Base-by-base conservation (phyloP, 495 filamentous ascomycete genomes). In the Penicillium canariense region DNA sequence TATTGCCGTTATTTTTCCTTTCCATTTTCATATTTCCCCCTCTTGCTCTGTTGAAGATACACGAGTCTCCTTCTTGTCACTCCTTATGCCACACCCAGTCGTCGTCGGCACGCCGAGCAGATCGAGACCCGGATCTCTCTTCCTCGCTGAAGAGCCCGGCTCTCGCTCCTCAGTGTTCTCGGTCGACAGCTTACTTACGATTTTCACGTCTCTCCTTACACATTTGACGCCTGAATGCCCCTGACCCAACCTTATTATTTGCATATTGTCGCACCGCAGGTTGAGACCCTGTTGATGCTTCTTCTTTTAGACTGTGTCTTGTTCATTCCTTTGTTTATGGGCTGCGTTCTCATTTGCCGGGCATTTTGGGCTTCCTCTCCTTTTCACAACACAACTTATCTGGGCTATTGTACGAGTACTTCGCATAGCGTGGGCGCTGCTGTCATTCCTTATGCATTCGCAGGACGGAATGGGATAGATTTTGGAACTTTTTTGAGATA, bases 341-440 rank as follows among this genome's bases (percentile, higher is more conserved):
- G 61, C 67, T 69, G 63, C 68, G 68, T 68, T 52, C 55, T 61
- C 48, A 50, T 48, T 36, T 59, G 52, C 63, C 44, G 64, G 71
- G 71, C 71, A 74, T 73, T 70, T 53, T 51, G 44, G 59, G 68
- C 68, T 66, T 70, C 38, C 71, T 66, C 65, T 73, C 71, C 70
- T 71, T 73, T 66, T 52, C 11, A 47, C 44, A 52, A 47, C 44
- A 52, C 31, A 8, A 56, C 47, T 52, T 42, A 58, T 55, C 61
- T 68, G 65, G 62, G 62, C 65, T 66, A 61, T 52, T 74, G 71
- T 74, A 72, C 61, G 62, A 72, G 52, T 68, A 72, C 56, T 54
- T 65, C 57, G 71, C 71, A 74, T 76, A 70, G 69, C 65, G 68
- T 65, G 61, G 73, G 66, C 71, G 71, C 68, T 72, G 70, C 73